Evolutionary conservation across 148 eudicot species (phyloP).

Genomic region (Rhododendron griersonianum): DNA sequence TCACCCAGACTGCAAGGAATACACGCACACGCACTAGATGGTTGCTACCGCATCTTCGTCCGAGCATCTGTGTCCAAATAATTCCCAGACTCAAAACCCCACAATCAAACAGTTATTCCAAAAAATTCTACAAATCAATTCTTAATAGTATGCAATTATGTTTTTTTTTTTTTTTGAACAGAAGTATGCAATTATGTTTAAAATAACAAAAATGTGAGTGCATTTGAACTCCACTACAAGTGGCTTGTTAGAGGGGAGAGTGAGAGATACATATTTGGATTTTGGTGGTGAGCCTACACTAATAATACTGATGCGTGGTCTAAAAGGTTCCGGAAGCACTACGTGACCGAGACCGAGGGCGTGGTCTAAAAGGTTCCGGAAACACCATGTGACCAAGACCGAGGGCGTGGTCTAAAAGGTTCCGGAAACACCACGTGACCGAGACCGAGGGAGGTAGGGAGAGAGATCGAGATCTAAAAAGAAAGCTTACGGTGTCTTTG

Average conservation of each 20-base stretch:
- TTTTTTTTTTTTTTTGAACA: too few species aligned
- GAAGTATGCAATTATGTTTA: background rate
- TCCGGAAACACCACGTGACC: too few species aligned
- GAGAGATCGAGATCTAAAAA: background rate
- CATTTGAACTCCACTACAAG: background rate
- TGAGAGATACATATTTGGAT: background rate
- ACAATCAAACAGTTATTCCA: background rate
- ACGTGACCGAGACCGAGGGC: background rate
- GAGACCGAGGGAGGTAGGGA: background rate
- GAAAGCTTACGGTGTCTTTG: constrained; percentile 59
- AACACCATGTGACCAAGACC: too few species aligned
- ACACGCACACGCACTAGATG: background rate
- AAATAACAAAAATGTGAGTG: background rate
- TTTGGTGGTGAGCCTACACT: too few species aligned
- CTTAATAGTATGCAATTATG: background rate
- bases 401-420: background rate
- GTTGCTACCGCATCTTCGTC: background rate
- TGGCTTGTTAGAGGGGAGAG: background rate
- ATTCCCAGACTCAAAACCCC: background rate
- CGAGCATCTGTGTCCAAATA: background rate
- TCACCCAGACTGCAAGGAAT: too few species aligned
- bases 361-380: too few species aligned
- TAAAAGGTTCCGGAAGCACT: too few species aligned
- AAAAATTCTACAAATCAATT: background rate
- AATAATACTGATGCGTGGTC: too few species aligned